A percentile compares a stretch with the other conserved stretches of the same genome.
These are phyloP conservation scores for Dryadomyces sulphureus DNA, from an alignment of 2,329 filamentous ascomycete genomes.

Conservation along the genomic window DNA sequence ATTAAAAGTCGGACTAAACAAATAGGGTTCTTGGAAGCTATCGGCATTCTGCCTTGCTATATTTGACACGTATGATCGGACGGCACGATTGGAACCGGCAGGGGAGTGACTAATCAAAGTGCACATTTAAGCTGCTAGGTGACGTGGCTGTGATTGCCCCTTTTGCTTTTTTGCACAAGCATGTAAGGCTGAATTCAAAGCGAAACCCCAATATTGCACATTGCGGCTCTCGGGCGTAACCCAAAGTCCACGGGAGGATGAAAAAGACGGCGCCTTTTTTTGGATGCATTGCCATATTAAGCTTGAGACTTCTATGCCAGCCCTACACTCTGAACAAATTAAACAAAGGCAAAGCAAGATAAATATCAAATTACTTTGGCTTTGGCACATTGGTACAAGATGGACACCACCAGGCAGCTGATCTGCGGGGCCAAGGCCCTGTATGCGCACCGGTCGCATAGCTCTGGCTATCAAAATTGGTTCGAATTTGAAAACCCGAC, in stretches of 20 bases:
- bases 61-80: background rate
- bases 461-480: background rate
- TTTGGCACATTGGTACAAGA: background rate
- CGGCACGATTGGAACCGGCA: background rate
- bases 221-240: too few species aligned
- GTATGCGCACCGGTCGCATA: background rate
- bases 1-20: too few species aligned
- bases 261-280: too few species aligned
- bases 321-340: too few species aligned
- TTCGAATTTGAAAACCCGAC: background rate
- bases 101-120: background rate
- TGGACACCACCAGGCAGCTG: background rate
- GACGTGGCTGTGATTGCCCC: background rate
- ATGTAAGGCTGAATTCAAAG: too few species aligned
- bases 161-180: background rate
- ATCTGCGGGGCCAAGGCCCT: background rate
- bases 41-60: background rate
- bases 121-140: background rate
- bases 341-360: background rate
- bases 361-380: background rate
- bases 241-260: too few species aligned
- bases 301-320: too few species aligned
- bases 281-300: too few species aligned
- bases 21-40: too few species aligned
- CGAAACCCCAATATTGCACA: too few species aligned